A percentile compares a stretch with the other conserved stretches of the same genome.
Evolutionary conservation across 2,329 filamentous ascomycete genomes (phyloP).

Genomic region (Colletotrichum musae): DNA sequence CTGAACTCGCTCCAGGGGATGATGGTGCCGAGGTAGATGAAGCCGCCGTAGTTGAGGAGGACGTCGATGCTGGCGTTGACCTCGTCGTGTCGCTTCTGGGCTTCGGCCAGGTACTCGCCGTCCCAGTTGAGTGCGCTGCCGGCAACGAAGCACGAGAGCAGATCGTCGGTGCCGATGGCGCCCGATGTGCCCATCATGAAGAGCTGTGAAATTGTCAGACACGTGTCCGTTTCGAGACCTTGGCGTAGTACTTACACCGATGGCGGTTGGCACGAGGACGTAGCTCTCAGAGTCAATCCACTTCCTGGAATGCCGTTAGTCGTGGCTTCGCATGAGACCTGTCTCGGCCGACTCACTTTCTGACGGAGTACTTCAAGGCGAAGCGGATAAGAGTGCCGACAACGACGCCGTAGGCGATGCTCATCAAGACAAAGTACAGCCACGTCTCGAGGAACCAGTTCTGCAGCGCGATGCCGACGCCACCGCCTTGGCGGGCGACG

Average conservation of each 20-base stretch:
- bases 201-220: slow-evolving; percentile 53
- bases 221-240: neutral
- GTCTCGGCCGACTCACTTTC: slow-evolving; percentile 43
- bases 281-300: slow-evolving; percentile 72
- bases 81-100: slow-evolving; percentile 70
- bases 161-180: slow-evolving; percentile 70
- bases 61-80: slow-evolving; percentile 72
- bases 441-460: slow-evolving; percentile 74
- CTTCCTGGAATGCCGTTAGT: slow-evolving; percentile 50
- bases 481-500: slow-evolving; percentile 66
- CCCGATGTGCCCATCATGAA: slow-evolving; percentile 72
- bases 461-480: slow-evolving; percentile 65
- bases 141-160: slow-evolving; percentile 73
- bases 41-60: slow-evolving; percentile 72
- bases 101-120: slow-evolving; percentile 70
- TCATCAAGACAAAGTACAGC: slow-evolving; percentile 71
- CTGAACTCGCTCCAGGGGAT: slow-evolving; percentile 71
- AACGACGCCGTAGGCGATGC: slow-evolving; percentile 65
- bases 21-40: slow-evolving; percentile 71
- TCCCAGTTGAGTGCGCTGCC: slow-evolving; percentile 75
- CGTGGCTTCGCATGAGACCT: no score
- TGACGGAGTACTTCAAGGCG: slow-evolving; percentile 60
- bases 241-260: slow-evolving; percentile 56
- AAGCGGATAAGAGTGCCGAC: slow-evolving; percentile 64
- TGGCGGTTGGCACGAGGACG: slow-evolving; percentile 64